Conservation (phyloP, 257 asterid genomes). For the Przewalskia tangutica region DNA sequence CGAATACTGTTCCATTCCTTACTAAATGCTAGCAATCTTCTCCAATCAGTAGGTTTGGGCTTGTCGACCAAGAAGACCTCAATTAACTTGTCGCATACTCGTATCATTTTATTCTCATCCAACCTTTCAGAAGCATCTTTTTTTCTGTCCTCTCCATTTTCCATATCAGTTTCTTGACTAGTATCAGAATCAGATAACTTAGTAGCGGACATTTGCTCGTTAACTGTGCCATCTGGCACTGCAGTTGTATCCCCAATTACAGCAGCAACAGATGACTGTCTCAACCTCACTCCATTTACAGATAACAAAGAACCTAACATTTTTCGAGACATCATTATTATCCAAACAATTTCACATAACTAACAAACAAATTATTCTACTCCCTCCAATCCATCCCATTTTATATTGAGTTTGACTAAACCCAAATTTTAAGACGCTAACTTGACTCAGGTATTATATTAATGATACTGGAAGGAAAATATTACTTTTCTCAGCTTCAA, state of each 20-base stretch:
- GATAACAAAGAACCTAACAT: slow-evolving; percentile 24
- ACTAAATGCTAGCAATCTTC: slow-evolving; percentile 72
- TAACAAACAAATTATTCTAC: background rate
- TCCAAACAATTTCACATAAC: background rate
- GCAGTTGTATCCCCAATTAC: slow-evolving; percentile 33
- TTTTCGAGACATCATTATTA: background rate
- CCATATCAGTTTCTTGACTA: slow-evolving; percentile 6
- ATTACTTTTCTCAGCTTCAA: background rate
- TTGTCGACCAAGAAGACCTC: slow-evolving; percentile 82
- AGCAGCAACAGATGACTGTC: slow-evolving; percentile 16
- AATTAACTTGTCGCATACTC: slow-evolving; percentile 71
- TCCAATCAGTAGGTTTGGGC: slow-evolving; percentile 86
- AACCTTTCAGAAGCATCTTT: slow-evolving; percentile 21
- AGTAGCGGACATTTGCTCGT: slow-evolving; percentile 18
- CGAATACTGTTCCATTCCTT: slow-evolving; percentile 69
- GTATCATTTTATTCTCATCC: slow-evolving; percentile 52
- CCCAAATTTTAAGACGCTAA: background rate
- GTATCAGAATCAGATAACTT: slow-evolving; percentile 16
- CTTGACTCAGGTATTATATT: background rate
- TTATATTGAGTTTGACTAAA: background rate
- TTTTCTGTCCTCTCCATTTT: slow-evolving; percentile 18
- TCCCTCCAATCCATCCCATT: background rate
- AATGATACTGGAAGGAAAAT: background rate
- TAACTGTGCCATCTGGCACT: slow-evolving; percentile 19
- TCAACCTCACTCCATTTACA: slow-evolving; percentile 13